Conservation (phyloP, 1,284 basidiomycete species). For the Vanrija pseudolonga region DNA sequence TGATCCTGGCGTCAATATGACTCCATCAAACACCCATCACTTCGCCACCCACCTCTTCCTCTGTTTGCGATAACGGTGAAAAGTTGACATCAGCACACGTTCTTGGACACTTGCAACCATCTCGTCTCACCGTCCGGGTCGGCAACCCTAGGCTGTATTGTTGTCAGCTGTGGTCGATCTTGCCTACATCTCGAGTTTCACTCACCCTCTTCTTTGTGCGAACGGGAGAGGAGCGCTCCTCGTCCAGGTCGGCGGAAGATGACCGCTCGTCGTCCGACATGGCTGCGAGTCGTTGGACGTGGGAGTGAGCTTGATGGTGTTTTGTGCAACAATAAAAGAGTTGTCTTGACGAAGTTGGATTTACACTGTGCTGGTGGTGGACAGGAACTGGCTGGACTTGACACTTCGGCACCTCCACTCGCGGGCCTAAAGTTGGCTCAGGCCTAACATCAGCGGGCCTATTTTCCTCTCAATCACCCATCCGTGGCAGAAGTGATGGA, state of each 20-base stretch:
- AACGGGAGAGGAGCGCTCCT: conserved; percentile 12
- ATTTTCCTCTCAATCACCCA: no score
- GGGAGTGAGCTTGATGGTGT: no score
- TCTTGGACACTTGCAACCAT: not conserved
- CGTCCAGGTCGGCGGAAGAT: conserved; percentile 18
- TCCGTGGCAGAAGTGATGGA: no score
- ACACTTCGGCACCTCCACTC: no score
- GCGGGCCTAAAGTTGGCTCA: no score
- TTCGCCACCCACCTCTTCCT: conserved; percentile 22
- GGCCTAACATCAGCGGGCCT: no score
- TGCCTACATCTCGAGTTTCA: not conserved
- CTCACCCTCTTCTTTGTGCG: conserved; percentile 38
- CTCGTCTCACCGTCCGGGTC: conserved; percentile 37
- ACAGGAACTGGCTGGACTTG: no score
- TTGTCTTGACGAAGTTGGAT: no score
- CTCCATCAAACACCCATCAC: not conserved
- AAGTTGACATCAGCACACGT: not conserved
- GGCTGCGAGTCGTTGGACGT: not conserved
- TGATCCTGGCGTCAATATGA: not conserved
- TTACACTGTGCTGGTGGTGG: no score
- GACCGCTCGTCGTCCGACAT: conserved; percentile 35
- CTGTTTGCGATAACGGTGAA: conserved; percentile 1
- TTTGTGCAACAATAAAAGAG: no score
- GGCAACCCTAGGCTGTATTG: conserved; percentile 27
- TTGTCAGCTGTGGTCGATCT: not conserved